Conservation (phyloP, 106 monocot species). For the Amphibolis antarctica region DNA sequence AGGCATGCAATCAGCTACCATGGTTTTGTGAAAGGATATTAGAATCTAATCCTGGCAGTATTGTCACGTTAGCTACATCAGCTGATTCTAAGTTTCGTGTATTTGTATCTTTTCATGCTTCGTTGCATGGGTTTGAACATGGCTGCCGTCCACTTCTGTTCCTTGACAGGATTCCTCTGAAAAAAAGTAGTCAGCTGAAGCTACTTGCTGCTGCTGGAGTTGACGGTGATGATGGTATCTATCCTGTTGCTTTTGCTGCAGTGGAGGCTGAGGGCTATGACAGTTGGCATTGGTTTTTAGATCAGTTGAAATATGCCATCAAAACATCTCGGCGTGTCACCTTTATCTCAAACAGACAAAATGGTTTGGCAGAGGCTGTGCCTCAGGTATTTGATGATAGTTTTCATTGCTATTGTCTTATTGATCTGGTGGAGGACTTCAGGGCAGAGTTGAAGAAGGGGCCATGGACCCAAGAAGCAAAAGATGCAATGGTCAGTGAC, state of each 20-base stretch:
- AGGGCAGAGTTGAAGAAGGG: conserved; percentile 59
- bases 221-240: conserved; percentile 76
- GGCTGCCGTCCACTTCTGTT: conserved; percentile 87
- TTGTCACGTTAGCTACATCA: conserved; percentile 46
- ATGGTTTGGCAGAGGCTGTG: conserved; percentile 65
- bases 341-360: conserved; percentile 57
- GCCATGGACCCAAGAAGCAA: conserved; percentile 50
- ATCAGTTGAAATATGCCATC: conserved; percentile 56
- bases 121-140: conserved; percentile 77
- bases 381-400: conserved; percentile 62
- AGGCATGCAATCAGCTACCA: conserved; percentile 71
- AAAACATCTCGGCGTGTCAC: conserved; percentile 45
- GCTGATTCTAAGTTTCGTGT: conserved; percentile 62
- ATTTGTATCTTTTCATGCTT: conserved; percentile 84
- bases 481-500: conserved; percentile 54
- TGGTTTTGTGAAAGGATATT: conserved; percentile 68
- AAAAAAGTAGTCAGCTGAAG: conserved; percentile 57
- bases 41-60: conserved; percentile 84
- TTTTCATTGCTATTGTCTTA: conserved; percentile 56
- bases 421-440: conserved; percentile 66
- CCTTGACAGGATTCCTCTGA: conserved; percentile 72
- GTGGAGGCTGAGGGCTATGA: conserved; percentile 75
- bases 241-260: conserved; percentile 73
- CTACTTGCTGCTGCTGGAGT: conserved; percentile 58
- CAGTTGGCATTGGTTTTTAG: conserved; percentile 83